phyloP scores from a whole-genome alignment of 1,284 basidiomycete genomes.

The Papiliotrema laurentii region DNA sequence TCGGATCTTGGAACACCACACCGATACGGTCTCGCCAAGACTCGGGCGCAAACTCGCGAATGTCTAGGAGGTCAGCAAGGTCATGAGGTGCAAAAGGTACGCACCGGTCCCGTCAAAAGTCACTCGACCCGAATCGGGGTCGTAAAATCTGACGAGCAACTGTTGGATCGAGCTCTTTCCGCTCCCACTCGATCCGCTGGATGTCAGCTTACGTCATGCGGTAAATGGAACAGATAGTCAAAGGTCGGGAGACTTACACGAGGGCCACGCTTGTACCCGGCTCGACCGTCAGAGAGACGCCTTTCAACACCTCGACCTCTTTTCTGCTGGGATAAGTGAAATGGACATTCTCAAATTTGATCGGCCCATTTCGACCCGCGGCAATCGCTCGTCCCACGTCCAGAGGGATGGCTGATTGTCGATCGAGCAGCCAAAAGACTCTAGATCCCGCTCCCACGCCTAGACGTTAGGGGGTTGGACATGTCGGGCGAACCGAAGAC shows the following conservation, averaged over 20 bases:
- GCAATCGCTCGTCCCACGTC: conserved; percentile 59
- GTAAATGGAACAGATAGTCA: too few species aligned
- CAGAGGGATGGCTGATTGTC: conserved; percentile 65
- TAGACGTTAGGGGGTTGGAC: conserved; percentile 27
- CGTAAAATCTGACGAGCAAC: conserved; percentile 86
- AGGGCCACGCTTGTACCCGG: conserved; percentile 85
- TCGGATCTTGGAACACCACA: conserved; percentile 69
- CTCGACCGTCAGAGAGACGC: conserved; percentile 69
- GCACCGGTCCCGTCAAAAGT: conserved; percentile 79
- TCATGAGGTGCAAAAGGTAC: conserved; percentile 10
- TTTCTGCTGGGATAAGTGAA: conserved; percentile 85
- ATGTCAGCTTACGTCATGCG: not conserved
- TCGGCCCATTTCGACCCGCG: conserved; percentile 57
- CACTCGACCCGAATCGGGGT: conserved; percentile 74
- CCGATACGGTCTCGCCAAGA: conserved; percentile 85
- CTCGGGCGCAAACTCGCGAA: conserved; percentile 71
- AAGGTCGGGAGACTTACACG: conserved; percentile 60
- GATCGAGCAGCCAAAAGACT: conserved; percentile 88
- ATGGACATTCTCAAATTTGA: conserved; percentile 71
- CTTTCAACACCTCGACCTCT: conserved; percentile 70
- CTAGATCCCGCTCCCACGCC: conserved; percentile 89
- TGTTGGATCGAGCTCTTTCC: conserved; percentile 90
- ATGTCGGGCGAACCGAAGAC: not conserved
- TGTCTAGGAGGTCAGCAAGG: conserved; percentile 54
- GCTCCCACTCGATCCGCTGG: conserved; percentile 78